A percentile compares a stretch with the other conserved stretches of the same genome.
These are phyloP conservation scores for Pseudogymnoascus sp. DNA, from an alignment of 2,329 filamentous ascomycete genomes.

Conservation along the genomic window DNA sequence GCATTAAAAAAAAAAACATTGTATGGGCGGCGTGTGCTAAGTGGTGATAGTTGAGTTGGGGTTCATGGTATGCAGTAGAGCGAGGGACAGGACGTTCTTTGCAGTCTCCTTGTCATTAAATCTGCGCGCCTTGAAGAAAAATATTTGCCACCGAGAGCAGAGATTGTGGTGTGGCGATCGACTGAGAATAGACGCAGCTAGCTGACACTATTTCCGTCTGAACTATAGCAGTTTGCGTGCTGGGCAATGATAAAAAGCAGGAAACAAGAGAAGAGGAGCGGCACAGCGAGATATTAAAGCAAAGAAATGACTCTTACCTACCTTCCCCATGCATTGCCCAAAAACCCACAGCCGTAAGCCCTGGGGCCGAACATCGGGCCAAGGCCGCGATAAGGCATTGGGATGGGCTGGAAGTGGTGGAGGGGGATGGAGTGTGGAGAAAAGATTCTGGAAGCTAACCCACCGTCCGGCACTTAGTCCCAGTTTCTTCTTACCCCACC, in stretches of 20 bases:
- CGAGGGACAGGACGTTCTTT: neutral
- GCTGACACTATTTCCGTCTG: neutral
- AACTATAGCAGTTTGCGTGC: neutral
- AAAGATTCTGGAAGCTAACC: neutral
- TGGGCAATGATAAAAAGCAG: neutral
- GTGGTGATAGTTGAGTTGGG: neutral
- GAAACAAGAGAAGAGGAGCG: neutral
- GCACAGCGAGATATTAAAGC: neutral
- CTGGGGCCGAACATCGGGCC: neutral
- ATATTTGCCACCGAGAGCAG: neutral
- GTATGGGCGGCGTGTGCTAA: neutral
- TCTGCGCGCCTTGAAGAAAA: neutral
- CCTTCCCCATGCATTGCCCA: neutral
- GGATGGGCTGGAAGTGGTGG: neutral
- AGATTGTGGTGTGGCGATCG: neutral
- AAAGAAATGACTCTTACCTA: neutral
- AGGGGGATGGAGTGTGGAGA: constrained; percentile 1
- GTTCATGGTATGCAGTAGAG: neutral
- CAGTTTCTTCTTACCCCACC: neutral
- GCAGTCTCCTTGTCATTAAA: constrained; percentile 2
- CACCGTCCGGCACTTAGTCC: neutral
- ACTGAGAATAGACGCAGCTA: neutral
- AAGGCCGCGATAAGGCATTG: constrained; percentile 2
- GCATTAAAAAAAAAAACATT: too few relatives aligned
- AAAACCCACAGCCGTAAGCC: neutral